These are phyloP conservation scores for Ramaria sp. DNA, from an alignment of 768 basidiomycete genomes.

Conservation along the genomic window DNA sequence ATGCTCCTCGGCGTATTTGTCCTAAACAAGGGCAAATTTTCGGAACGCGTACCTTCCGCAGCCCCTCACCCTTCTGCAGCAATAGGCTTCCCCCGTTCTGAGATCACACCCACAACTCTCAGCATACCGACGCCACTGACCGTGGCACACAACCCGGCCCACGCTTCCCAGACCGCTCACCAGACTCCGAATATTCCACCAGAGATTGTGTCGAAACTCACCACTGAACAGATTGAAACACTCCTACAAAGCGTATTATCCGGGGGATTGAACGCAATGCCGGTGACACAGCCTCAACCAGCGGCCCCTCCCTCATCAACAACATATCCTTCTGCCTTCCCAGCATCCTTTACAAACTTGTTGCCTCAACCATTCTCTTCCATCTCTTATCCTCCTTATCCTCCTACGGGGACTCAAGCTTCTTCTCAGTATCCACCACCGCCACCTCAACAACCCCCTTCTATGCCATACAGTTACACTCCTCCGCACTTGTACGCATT, in stretches of 20 bases:
- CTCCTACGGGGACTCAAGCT: constrained; percentile 19
- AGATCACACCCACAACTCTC: constrained; percentile 5
- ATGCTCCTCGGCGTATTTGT: constrained; percentile 79
- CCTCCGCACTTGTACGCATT: constrained; percentile 13
- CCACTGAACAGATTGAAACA: constrained; percentile 7
- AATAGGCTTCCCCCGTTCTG: background rate
- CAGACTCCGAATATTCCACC: constrained; percentile 2
- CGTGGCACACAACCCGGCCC: background rate
- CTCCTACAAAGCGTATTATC: background rate
- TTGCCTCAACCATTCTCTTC: constrained; percentile 15
- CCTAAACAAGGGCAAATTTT: constrained; percentile 71
- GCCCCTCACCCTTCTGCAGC: background rate
- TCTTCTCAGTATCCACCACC: constrained; percentile 13
- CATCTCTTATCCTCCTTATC: constrained; percentile 12
- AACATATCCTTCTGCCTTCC: constrained; percentile 12
- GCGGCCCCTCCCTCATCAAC: constrained; percentile 5
- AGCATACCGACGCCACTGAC: constrained; percentile 10
- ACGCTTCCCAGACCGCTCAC: constrained; percentile 11
- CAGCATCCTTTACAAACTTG: constrained; percentile 12
- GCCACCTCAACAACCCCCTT: constrained; percentile 16
- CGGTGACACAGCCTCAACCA: constrained; percentile 3
- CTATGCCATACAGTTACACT: constrained; percentile 10
- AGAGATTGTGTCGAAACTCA: constrained; percentile 12
- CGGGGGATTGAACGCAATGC: constrained; percentile 7
- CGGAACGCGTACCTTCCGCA: constrained; percentile 22